These are phyloP conservation scores for Prunus fruticosa DNA, from an alignment of 306 rosid species.

Conservation along the genomic window DNA sequence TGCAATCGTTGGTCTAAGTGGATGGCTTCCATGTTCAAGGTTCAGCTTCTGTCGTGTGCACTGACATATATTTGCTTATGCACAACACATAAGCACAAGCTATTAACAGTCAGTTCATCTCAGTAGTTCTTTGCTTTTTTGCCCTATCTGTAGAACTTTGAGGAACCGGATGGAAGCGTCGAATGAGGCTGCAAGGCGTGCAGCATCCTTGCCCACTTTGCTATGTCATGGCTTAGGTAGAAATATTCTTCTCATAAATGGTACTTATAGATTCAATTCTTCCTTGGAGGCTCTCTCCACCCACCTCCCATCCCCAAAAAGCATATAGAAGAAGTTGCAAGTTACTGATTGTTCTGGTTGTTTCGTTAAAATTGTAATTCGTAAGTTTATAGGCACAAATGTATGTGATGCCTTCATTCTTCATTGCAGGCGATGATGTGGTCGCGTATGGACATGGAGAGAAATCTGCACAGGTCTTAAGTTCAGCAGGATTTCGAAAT, in stretches of 20 bases:
- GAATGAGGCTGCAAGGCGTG: slow-evolving; percentile 67
- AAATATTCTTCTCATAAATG: slow-evolving; percentile 18
- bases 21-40: slow-evolving; percentile 99
- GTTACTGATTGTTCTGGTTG: not conserved
- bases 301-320: not conserved
- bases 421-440: slow-evolving; percentile 76
- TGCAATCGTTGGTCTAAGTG: slow-evolving; percentile 81
- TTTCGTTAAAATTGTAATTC: not conserved
- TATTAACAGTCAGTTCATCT: slow-evolving; percentile 18
- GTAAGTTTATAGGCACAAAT: not conserved
- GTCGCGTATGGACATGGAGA: slow-evolving; percentile 74
- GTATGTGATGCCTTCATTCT: not conserved
- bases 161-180: slow-evolving; percentile 58
- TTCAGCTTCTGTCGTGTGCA: slow-evolving; percentile 37
- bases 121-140: not conserved
- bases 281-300: not conserved
- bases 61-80: slow-evolving; percentile 17
- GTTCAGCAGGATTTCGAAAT: slow-evolving; percentile 75
- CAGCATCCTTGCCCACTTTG: slow-evolving; percentile 73
- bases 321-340: not conserved
- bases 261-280: slow-evolving; percentile 6
- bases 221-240: slow-evolving; percentile 87
- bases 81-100: slow-evolving; percentile 13
- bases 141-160: slow-evolving; percentile 51
- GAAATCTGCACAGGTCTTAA: slow-evolving; percentile 71